Conservation (phyloP, 148 eudicot species). For the Rhododendron vialii region DNA sequence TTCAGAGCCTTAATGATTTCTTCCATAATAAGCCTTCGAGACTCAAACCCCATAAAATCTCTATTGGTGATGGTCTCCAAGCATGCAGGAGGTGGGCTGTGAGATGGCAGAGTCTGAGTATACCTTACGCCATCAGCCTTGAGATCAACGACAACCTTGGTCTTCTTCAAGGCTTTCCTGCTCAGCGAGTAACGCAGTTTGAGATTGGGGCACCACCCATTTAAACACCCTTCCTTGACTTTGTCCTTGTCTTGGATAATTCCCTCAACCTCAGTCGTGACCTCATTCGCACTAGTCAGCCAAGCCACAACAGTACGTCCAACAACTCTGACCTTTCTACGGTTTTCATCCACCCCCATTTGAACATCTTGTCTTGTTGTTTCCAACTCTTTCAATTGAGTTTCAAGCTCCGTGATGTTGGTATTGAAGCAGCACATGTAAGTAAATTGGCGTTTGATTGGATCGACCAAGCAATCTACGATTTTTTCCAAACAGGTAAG, state of each 20-base stretch:
- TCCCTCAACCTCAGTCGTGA: not conserved
- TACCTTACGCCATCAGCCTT: not conserved
- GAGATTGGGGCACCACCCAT: not conserved
- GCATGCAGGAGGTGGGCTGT: not conserved
- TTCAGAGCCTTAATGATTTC: too few species aligned
- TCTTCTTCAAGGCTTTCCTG: not conserved
- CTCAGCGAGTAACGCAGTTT: not conserved
- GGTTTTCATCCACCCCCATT: slow-evolving; percentile 14
- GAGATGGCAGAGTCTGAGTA: not conserved
- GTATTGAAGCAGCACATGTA: not conserved
- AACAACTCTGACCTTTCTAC: slow-evolving; percentile 22
- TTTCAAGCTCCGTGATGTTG: slow-evolving; percentile 13
- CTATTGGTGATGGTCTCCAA: not conserved
- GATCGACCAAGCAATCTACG: too few species aligned
- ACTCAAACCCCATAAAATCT: not conserved
- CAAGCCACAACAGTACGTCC: not conserved
- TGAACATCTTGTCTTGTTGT: not conserved
- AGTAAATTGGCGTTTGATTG: too few species aligned
- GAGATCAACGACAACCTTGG: not conserved
- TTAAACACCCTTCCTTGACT: not conserved
- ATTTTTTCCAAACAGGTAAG: too few species aligned
- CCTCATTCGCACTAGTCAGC: not conserved
- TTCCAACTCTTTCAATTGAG: slow-evolving; percentile 7
- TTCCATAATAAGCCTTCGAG: not conserved
- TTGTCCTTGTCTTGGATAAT: not conserved